Conservation (phyloP, 2,329 filamentous ascomycete genomes). For the Emmonsia crescens region DNA sequence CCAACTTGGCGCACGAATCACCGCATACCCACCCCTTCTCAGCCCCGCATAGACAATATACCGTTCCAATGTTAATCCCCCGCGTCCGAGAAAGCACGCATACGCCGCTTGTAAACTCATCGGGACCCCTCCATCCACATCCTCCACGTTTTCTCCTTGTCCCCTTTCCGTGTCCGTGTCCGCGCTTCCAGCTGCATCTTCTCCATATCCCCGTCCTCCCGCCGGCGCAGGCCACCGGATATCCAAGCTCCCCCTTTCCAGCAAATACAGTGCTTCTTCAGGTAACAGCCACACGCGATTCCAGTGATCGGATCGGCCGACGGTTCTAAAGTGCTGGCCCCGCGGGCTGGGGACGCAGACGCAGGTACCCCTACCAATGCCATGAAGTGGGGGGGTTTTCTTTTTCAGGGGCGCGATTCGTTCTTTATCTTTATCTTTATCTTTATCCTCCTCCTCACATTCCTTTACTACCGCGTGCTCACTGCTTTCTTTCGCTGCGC, state of each 20-base stretch:
- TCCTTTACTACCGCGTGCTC: background rate
- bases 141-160: conserved; percentile 24
- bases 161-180: conserved; percentile 39
- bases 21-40: conserved; percentile 70
- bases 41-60: conserved; percentile 83
- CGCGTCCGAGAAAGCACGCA: conserved; percentile 65
- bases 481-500: background rate
- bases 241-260: conserved; percentile 80
- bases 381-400: conserved; percentile 5
- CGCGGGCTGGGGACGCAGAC: conserved; percentile 62
- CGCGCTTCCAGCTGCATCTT: background rate
- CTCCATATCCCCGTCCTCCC: conserved; percentile 12
- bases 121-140: conserved; percentile 57
- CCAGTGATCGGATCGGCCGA: conserved; percentile 57
- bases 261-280: conserved; percentile 79
- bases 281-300: conserved; percentile 73
- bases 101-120: conserved; percentile 89
- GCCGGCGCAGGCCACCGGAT: conserved; percentile 62
- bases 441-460: conserved; percentile 9
- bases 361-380: conserved; percentile 25
- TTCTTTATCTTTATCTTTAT: conserved; percentile 11
- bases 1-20: conserved; percentile 57
- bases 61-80: conserved; percentile 57
- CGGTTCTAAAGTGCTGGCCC: conserved; percentile 61
- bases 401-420: background rate